Conservation (phyloP, 768 basidiomycete genomes). For the Psilocybe cyanescens region DNA sequence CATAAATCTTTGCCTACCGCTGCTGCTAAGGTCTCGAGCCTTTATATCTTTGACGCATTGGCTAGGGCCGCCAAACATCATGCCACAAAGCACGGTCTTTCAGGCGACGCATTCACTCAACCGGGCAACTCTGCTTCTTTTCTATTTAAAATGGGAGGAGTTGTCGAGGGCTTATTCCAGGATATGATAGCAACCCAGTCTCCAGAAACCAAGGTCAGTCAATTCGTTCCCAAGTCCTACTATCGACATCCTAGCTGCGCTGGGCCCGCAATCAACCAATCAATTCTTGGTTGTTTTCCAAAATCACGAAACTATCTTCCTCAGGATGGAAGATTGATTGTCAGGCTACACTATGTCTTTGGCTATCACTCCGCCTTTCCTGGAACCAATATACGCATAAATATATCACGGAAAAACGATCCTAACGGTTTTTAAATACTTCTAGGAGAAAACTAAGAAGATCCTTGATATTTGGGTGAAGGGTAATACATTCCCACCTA, state of each 20-base stretch:
- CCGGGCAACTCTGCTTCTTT: conserved; percentile 83
- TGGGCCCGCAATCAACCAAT: neutral
- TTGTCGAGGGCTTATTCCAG: conserved; percentile 86
- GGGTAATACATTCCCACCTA: conserved; percentile 83
- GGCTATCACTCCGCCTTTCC: no score
- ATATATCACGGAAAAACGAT: neutral
- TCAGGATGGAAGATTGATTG: no score
- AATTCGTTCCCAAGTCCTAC: neutral
- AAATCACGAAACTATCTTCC: no score
- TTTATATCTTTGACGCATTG: conserved; percentile 94
- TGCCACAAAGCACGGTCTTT: conserved; percentile 64
- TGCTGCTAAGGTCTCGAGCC: conserved; percentile 76
- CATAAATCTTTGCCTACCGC: conserved; percentile 75
- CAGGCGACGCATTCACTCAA: conserved; percentile 55
- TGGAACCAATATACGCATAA: no score
- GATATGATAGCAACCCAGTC: conserved; percentile 75
- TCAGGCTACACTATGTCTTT: no score
- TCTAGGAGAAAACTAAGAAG: conserved; percentile 96
- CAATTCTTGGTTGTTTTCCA: neutral
- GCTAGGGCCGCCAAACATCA: conserved; percentile 79
- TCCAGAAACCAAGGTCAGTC: conserved; percentile 87
- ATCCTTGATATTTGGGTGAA: conserved; percentile 98
- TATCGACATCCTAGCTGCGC: neutral
- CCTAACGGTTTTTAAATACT: conserved; percentile 47
- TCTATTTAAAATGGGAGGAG: conserved; percentile 86